Percentiles rank a stretch among this genome's conserved stretches.
Conservation (phyloP, 2,329 filamentous ascomycete species). For the Neofusicoccum parvum region DNA sequence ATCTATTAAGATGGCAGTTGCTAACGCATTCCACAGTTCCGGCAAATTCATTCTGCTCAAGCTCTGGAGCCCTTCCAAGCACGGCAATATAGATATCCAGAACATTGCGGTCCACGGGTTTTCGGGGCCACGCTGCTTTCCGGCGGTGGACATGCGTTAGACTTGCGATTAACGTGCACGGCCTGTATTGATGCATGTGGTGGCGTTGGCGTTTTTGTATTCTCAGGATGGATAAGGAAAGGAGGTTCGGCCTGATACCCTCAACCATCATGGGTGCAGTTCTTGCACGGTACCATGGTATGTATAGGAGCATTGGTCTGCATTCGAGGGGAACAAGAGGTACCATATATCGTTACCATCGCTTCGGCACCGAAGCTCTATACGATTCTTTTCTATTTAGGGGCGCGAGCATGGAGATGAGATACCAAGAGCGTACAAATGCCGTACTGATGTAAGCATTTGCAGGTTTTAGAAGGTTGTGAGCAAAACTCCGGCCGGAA, state of each 20-base stretch:
- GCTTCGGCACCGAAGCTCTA: too few relatives aligned
- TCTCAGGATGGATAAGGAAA: neutral
- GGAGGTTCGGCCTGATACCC: conserved; percentile 3
- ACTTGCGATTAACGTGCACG: neutral
- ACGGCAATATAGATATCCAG: conserved; percentile 86
- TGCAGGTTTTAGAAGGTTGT: too few relatives aligned
- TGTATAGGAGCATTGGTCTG: neutral
- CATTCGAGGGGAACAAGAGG: neutral
- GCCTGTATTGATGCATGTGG: neutral
- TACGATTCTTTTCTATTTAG: too few relatives aligned
- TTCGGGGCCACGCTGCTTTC: conserved; percentile 83
- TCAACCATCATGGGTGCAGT: neutral
- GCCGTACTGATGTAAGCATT: too few relatives aligned
- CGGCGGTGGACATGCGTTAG: conserved; percentile 64
- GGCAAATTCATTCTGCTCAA: conserved; percentile 85
- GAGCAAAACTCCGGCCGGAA: too few relatives aligned
- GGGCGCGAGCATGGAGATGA: too few relatives aligned
- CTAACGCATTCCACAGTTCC: conserved; percentile 49
- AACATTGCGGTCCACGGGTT: conserved; percentile 82
- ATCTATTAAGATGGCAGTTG: neutral
- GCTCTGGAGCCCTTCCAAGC: conserved; percentile 78
- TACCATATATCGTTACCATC: neutral
- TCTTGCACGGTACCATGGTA: neutral
- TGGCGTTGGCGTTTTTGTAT: neutral
- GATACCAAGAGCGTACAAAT: too few relatives aligned